Base-by-base conservation (phyloP, 202 grass and related monocot species). In the Panicum hallii region DNA sequence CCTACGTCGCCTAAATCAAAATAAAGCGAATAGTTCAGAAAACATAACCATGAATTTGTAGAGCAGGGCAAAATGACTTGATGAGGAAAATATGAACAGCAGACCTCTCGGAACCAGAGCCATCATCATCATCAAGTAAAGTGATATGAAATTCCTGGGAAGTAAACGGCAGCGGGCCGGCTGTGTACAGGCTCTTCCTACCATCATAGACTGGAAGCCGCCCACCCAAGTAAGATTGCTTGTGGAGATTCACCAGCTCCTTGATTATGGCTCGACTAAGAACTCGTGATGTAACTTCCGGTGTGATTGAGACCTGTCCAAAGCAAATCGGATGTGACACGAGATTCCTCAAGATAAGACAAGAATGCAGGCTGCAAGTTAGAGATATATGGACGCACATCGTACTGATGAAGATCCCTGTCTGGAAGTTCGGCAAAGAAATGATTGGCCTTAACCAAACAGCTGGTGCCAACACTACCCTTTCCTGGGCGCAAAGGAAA, bases 321-420 rank as follows among this genome's bases (percentile, higher is more conserved):
- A 65, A 74, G 42, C 0, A 82, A 63, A 52, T 55, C 63, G 85
- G 43, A 78, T 6, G 82, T 4, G 46, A 55, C 28, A 46, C 2
- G 0, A 44, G 63, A 15, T 49, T 67, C 34, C 12, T 13, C 17
- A 56, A 36, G 67, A 22, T 42, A 75, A 5, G 17, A 28, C 22
- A 50, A 68, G 49, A 30, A 55, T 56, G 47, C 22, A 73, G 36
- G 14, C 17, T 22, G 19, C 2, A 64, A 66, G 20, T 22, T 55
- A 36, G 66, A 66, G 45, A 42, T 50, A 71, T 79, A 38, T 44
- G n/a, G 70, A 82, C 94, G 48, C 67, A 97, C 94, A 75, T 97
- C 81, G 65, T 94, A 97, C 17, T 97, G 91, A 78, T 97, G 94
- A 82, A 94, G 94, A 81, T 94, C 94, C 82, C 89, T 94, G 77